Evolutionary conservation across 225 moss, liverwort and hornwort genomes (phyloP).

Genomic region (Climacium dendroides): DNA sequence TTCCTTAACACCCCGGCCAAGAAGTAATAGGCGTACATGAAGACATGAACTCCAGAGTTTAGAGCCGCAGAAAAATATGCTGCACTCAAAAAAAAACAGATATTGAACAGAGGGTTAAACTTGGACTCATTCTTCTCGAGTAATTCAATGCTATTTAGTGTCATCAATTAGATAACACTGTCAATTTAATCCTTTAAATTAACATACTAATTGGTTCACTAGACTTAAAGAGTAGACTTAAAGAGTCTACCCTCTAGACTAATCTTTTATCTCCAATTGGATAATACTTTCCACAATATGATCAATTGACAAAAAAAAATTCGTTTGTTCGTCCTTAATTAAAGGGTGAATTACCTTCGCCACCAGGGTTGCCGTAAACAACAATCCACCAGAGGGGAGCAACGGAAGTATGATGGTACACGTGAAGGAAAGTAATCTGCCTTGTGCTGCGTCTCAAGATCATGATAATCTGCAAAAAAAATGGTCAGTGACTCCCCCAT

Average conservation of each 20-base stretch:
- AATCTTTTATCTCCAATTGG: neutral
- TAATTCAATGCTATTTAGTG: neutral
- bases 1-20: conserved; percentile 43
- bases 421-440: conserved; percentile 71
- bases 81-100: neutral
- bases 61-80: conserved; percentile 84
- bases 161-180: neutral
- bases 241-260: neutral
- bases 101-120: neutral
- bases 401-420: conserved; percentile 89
- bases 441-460: conserved; percentile 62
- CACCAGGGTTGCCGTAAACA: conserved; percentile 72
- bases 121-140: neutral
- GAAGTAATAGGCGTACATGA: conserved; percentile 87
- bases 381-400: conserved; percentile 90
- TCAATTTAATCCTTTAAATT: neutral
- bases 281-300: too few species aligned
- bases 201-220: neutral
- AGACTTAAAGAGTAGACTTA: neutral
- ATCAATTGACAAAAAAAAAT: neutral
- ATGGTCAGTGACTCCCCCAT: neutral
- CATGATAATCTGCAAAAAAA: conserved; percentile 58
- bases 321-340: neutral
- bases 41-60: conserved; percentile 83
- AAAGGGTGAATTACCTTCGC: conserved; percentile 42